These are phyloP conservation scores for Gossypium gossypioides DNA, from an alignment of 441 rosid genomes.

Conservation along the genomic window DNA sequence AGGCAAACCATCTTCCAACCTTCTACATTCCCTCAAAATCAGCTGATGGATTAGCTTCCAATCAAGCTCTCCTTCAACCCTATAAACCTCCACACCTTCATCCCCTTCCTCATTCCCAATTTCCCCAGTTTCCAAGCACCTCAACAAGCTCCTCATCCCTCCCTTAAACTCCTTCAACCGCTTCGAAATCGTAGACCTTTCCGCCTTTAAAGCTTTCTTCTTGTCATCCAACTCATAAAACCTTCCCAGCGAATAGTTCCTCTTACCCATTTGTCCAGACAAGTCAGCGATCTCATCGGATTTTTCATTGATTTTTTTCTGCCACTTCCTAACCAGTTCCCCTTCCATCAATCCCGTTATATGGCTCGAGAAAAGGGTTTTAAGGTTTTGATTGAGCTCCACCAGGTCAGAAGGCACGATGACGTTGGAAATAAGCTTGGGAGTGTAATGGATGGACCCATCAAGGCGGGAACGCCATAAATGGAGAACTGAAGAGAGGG, in stretches of 20 bases:
- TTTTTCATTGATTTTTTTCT: conserved; percentile 25
- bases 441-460: conserved; percentile 26
- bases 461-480: conserved; percentile 44
- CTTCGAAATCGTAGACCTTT: conserved; percentile 27
- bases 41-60: conserved; percentile 43
- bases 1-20: conserved; percentile 62
- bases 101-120: conserved; percentile 5
- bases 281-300: conserved; percentile 24
- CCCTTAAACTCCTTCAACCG: conserved; percentile 40
- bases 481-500: conserved; percentile 32
- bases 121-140: conserved; percentile 22
- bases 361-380: conserved; percentile 22
- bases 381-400: conserved; percentile 31
- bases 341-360: conserved; percentile 30
- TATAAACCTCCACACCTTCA: conserved; percentile 23
- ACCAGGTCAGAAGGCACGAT: conserved; percentile 32
- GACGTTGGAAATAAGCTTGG: conserved; percentile 28
- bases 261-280: conserved; percentile 10
- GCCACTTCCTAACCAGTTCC: conserved; percentile 29
- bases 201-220: conserved; percentile 23
- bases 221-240: conserved; percentile 20
- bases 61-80: conserved; percentile 23
- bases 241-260: not conserved
- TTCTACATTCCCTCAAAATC: conserved; percentile 49
- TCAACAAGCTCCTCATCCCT: conserved; percentile 39